Base-by-base conservation (phyloP, 2,329 filamentous ascomycete species). In the Magnaporthiopsis incrustans region DNA sequence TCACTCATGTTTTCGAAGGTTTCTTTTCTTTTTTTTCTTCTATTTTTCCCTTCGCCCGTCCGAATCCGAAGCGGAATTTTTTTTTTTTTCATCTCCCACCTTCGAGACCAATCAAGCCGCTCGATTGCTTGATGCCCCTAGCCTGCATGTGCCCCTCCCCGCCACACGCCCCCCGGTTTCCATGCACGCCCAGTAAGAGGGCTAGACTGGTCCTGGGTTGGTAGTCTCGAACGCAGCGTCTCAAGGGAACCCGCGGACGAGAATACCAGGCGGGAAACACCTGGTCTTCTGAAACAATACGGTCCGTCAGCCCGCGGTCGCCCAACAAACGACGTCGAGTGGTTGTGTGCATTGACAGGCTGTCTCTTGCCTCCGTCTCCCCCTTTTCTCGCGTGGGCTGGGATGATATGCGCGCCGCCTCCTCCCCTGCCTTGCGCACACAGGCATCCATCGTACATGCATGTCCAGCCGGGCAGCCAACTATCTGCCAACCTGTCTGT, bases 1-100 rank as follows among this genome's bases (percentile, higher is more conserved):
- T n/a, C 44, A 11, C 14, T 53, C 25, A 38, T 60, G 59, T 33
- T 60, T 33, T 60, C 59, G 59, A 60, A 35, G 59, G 33, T 38
- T 38, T 60, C 57, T 57, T 58, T 62, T 33, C 30, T 30, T 30
- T 6, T 30, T 30, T 6, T 58, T 53, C 59, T 64, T 59, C 25
- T 32, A 35, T 63, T 14, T 58, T 53, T 11, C 44, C 32, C 30
- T 18, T 59, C 22, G n/a, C 12, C 26, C 30, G 50, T 35, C 33
- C 33, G 30, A 30, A 30, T 30, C 7, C 30, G 4, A 30, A 30
- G 30, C 30, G 4, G 30, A 30, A 27, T 50, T 30, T 38, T 50
- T 33, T 64, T 35, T 50, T 30, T 38, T 50, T 33, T 64, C 15
- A 18, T 25, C 50, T 53, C n/a, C 8, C 44, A 25, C 18, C 44